phyloP scores from a whole-genome alignment of 2,329 filamentous ascomycete species.

The Diaporthe eres region DNA sequence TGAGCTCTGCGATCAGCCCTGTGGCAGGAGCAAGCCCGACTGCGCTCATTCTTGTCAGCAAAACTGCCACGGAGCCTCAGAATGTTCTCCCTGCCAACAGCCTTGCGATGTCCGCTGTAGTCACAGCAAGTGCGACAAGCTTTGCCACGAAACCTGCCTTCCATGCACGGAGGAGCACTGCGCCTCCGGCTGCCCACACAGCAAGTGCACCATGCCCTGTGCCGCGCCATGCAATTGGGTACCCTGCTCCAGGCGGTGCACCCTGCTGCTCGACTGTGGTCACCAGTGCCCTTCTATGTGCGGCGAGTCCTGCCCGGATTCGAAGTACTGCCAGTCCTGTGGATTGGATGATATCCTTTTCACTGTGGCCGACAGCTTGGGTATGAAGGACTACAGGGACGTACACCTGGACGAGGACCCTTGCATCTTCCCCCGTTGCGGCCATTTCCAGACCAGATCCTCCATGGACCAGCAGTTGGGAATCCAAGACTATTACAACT shows the following conservation, averaged over 20 bases:
- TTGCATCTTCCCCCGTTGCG: constrained; percentile 73
- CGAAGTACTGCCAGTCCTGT: constrained; percentile 70
- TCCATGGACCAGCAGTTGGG: constrained; percentile 75
- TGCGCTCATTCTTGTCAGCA: constrained; percentile 69
- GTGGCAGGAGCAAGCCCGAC: constrained; percentile 63
- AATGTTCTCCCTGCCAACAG: constrained; percentile 62
- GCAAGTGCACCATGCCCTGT: constrained; percentile 67
- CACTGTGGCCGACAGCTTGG: constrained; percentile 68
- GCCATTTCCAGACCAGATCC: constrained; percentile 72
- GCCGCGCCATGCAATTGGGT: constrained; percentile 79
- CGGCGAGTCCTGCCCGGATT: constrained; percentile 71
- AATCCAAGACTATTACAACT: constrained; percentile 64
- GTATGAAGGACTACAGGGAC: constrained; percentile 66
- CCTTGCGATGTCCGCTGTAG: constrained; percentile 70
- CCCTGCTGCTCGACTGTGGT: constrained; percentile 67
- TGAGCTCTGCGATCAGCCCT: constrained; percentile 53
- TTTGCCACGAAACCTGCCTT: constrained; percentile 71
- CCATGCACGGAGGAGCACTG: constrained; percentile 73
- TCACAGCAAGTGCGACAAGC: constrained; percentile 67
- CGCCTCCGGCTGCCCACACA: constrained; percentile 54
- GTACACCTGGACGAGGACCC: constrained; percentile 72
- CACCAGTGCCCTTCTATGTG: constrained; percentile 76
- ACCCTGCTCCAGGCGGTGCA: too few relatives aligned
- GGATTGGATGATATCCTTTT: constrained; percentile 58
- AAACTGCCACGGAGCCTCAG: constrained; percentile 64